Conservation (phyloP, 805 yeast species). For the Lachancea dasiensis region DNA sequence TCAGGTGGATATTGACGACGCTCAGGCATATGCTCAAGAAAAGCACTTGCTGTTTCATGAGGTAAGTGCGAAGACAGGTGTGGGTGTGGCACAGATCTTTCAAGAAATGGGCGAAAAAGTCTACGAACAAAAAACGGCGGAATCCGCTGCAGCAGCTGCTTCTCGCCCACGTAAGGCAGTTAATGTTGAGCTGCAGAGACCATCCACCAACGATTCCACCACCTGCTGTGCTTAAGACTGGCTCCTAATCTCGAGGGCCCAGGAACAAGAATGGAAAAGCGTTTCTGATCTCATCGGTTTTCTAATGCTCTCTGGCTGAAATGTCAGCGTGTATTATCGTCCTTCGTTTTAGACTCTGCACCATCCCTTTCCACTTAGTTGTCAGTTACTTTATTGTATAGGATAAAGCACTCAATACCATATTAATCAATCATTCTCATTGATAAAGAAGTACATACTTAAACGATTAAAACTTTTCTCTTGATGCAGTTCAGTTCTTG, state of each 20-base stretch:
- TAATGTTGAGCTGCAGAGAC: constrained; percentile 37
- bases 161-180: constrained; percentile 13
- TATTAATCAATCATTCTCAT: constrained; percentile 1
- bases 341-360: too few species aligned
- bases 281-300: neutral
- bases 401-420: neutral
- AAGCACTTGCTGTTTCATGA: constrained; percentile 45
- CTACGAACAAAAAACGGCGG: constrained; percentile 24
- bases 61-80: constrained; percentile 56
- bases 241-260: too few species aligned
- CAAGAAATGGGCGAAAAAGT: constrained; percentile 44
- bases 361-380: too few species aligned
- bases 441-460: neutral
- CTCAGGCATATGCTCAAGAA: constrained; percentile 51
- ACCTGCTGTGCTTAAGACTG: constrained; percentile 37
- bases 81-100: constrained; percentile 43
- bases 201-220: constrained; percentile 39
- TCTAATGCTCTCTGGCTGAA: too few species aligned
- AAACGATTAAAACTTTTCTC: constrained; percentile 1
- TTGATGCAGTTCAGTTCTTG: constrained; percentile 6
- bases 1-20: constrained; percentile 39
- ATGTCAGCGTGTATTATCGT: too few species aligned
- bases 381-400: neutral
- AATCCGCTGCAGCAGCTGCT: constrained; percentile 10
- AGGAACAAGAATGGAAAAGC: neutral